phyloP scores from a whole-genome alignment of 345 rosid genomes.

The Populus ilicifolia region DNA sequence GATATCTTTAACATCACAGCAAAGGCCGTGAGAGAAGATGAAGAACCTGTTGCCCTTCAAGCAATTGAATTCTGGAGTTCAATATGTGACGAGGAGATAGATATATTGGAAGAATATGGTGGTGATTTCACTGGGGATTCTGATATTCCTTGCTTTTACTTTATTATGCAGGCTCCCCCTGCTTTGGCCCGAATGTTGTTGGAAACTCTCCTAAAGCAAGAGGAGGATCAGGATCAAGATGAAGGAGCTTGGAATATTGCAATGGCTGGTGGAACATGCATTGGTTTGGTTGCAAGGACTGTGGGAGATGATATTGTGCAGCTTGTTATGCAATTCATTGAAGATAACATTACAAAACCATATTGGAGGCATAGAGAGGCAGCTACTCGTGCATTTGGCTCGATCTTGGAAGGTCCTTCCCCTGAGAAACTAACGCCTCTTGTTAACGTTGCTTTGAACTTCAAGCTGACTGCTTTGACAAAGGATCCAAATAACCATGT shows the following conservation, averaged over 20 bases:
- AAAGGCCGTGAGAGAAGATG: conserved; percentile 46
- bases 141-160: conserved; percentile 41
- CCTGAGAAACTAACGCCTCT: conserved; percentile 38
- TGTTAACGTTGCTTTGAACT: conserved; percentile 45
- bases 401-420: conserved; percentile 47
- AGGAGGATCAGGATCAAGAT: conserved; percentile 50
- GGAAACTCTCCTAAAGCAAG: conserved; percentile 46
- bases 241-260: conserved; percentile 51
- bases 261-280: conserved; percentile 50
- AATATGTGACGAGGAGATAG: conserved; percentile 49
- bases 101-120: conserved; percentile 44
- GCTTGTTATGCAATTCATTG: conserved; percentile 46
- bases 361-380: conserved; percentile 52
- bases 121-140: conserved; percentile 43
- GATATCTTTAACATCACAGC: conserved; percentile 45
- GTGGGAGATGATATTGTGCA: conserved; percentile 45
- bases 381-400: conserved; percentile 49
- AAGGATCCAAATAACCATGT: conserved; percentile 50
- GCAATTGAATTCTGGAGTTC: conserved; percentile 51
- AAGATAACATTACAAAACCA: conserved; percentile 43
- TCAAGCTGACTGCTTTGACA: conserved; percentile 55
- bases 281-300: conserved; percentile 47
- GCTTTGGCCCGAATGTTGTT: conserved; percentile 42
- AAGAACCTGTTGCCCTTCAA: conserved; percentile 44
- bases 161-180: conserved; percentile 46